phyloP scores from a whole-genome alignment of 2,329 filamentous ascomycete species.

The Ascochyta rabiei region DNA sequence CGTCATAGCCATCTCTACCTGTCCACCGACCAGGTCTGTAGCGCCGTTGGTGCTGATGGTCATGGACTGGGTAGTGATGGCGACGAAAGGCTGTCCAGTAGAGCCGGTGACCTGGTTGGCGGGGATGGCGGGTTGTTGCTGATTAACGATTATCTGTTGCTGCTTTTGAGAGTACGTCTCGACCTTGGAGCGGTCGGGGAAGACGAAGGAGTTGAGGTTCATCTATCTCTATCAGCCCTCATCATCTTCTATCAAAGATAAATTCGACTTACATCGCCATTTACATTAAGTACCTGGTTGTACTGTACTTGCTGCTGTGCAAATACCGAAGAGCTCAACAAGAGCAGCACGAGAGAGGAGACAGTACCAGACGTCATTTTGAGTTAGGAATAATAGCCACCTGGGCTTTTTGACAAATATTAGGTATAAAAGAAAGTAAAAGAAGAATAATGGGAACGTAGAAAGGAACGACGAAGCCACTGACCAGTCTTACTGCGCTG shows the following conservation, averaged over 20 bases:
- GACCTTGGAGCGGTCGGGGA: slow-evolving; percentile 45
- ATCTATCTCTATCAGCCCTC: slow-evolving; percentile 35
- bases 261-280: slow-evolving; percentile 45
- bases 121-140: slow-evolving; percentile 42
- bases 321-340: slow-evolving; percentile 36
- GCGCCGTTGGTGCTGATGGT: slow-evolving; percentile 46
- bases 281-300: slow-evolving; percentile 49
- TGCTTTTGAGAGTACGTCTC: slow-evolving; percentile 49
- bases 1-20: slow-evolving; percentile 45
- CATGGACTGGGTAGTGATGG: slow-evolving; percentile 41
- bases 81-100: slow-evolving; percentile 46
- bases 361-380: slow-evolving; percentile 48
- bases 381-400: slow-evolving; percentile 34
- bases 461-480: slow-evolving; percentile 38
- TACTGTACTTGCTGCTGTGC: slow-evolving; percentile 43
- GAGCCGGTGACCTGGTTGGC: slow-evolving; percentile 46
- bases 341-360: slow-evolving; percentile 37
- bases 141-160: slow-evolving; percentile 50
- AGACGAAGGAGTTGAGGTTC: slow-evolving; percentile 45
- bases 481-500: slow-evolving; percentile 41
- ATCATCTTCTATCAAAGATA: accelerated
- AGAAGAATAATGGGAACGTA: slow-evolving; percentile 27
- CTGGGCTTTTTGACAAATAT: slow-evolving; percentile 37
- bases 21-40: slow-evolving; percentile 44
- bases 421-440: slow-evolving; percentile 30